Percentiles rank a stretch among this genome's conserved stretches.
These are phyloP conservation scores for Homolaphlyctis polyrhiza DNA, from an alignment of 371 early-diverging fungal genomes.

Conservation along the genomic window DNA sequence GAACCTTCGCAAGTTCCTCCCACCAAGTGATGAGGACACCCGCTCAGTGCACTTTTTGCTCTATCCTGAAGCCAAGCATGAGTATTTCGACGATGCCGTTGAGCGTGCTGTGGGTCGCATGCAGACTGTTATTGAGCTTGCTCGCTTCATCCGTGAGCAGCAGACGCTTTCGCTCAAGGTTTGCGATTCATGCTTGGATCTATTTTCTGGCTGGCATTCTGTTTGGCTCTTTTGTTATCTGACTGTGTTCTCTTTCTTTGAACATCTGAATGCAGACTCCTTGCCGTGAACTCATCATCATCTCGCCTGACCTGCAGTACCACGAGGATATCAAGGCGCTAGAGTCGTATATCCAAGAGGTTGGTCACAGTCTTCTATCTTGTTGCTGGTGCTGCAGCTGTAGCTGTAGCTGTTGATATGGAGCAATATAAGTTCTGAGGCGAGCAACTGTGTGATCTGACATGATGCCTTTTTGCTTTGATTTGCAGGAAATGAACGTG, in stretches of 20 bases:
- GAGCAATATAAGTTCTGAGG: no score
- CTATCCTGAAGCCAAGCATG: slow-evolving; percentile 88
- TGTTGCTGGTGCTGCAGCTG: no score
- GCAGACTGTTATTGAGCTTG: slow-evolving; percentile 97
- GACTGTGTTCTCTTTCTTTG: no score
- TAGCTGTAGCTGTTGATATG: no score
- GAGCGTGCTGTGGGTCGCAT: slow-evolving; percentile 92
- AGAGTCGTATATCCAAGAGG: slow-evolving; percentile 85
- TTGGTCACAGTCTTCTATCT: no score
- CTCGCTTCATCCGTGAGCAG: slow-evolving; percentile 93
- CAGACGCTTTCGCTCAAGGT: slow-evolving; percentile 89
- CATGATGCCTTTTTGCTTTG: slow-evolving; percentile 9
- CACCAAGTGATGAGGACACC: slow-evolving; percentile 63
- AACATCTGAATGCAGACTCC: slow-evolving; percentile 66
- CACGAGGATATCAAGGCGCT: slow-evolving; percentile 79
- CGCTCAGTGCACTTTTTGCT: slow-evolving; percentile 88
- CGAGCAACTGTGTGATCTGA: no score
- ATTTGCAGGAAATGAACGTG: slow-evolving; percentile 93
- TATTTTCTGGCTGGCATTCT: no score
- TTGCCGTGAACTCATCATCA: slow-evolving; percentile 87
- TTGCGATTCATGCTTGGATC: no score
- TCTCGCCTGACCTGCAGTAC: slow-evolving; percentile 84
- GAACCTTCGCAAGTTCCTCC: slow-evolving; percentile 70
- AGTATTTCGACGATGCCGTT: slow-evolving; percentile 93
- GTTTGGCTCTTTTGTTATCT: no score